Base-by-base conservation (phyloP, 257 asterid species). In the Nicotiana noctiflora region DNA sequence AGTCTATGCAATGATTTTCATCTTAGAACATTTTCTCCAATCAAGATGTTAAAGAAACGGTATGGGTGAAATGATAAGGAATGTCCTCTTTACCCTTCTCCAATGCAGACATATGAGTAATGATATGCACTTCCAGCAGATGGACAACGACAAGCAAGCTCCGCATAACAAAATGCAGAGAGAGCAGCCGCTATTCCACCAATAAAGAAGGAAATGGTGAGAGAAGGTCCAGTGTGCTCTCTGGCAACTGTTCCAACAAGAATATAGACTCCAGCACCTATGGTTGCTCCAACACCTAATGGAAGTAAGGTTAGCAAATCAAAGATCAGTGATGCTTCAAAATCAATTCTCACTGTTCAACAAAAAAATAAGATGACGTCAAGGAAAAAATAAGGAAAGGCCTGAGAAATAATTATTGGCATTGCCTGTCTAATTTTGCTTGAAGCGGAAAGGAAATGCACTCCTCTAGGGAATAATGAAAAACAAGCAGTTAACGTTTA, bases 81-180 rank as follows among this genome's bases (percentile, higher is more conserved):
- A 4, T 13, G 40, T 34, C 7, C 40, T 34, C 40, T 34, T 34
- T 92, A 94, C 97, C 97, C 93, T 89, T 94, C 98, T 86, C 98
- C 98, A 21, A 92, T 87, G 17, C 98, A 94, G 34, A 94, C 90
- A 90, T 94, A 94, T 18, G 98, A 89, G 85, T 92, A 94, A 83
- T 94, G 98, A 87, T 94, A 94, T 66, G 98, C 98, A 89, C 98
- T 94, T 77, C 98, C 98, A 85, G 98, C 97, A 25, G 98, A 94
- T 70, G 98, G 98, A 70, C 97, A 94, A 13, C 97, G 97, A 75
- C 98, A 87, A 1, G 97, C 94, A 8, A 94, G 90, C 88, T 94
- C 98, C 4, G 98, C 97, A 82, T 94, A 94, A 78, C 98, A 94
- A 86, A 94, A 88, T 4, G 97, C 98, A 61, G 98, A 94, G 75